Conservation (phyloP, 495 filamentous ascomycete species). For the Echria macrotheca region DNA sequence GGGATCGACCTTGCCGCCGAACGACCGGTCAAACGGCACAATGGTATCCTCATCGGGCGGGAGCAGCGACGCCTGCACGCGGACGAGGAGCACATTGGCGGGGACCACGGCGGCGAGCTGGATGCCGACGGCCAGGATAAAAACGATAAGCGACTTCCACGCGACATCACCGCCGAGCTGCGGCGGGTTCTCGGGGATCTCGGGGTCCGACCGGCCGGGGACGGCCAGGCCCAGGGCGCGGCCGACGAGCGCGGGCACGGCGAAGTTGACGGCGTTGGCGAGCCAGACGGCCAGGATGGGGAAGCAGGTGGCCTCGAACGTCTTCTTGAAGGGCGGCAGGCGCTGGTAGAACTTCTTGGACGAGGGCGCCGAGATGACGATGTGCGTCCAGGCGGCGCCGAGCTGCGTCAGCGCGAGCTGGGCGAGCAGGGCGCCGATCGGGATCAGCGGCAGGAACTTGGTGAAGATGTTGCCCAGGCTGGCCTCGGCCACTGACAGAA, state of each 20-base stretch:
- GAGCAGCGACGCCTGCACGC: conserved; percentile 47
- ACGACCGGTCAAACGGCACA: conserved; percentile 48
- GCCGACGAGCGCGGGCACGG: conserved; percentile 25
- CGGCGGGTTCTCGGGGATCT: conserved; percentile 1
- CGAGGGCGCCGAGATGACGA: conserved; percentile 38
- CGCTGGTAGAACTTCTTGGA: conserved; percentile 36
- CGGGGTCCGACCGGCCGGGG: conserved; percentile 15
- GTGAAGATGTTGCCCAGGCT: conserved; percentile 20
- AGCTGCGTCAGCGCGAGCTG: conserved; percentile 33
- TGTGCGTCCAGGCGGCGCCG: conserved; percentile 39
- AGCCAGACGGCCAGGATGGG: conserved; percentile 33
- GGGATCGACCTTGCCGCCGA: conserved; percentile 44
- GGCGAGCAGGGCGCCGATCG: conserved; percentile 30
- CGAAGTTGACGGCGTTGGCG: conserved; percentile 20
- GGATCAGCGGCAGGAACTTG: conserved; percentile 15
- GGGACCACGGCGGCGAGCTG: conserved; percentile 37
- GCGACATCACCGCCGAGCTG: conserved; percentile 16
- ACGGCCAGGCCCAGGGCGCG: conserved; percentile 24
- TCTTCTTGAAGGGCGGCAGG: conserved; percentile 38
- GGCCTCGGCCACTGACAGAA: conserved; percentile 16
- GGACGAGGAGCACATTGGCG: conserved; percentile 36
- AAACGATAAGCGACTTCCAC: conserved; percentile 31
- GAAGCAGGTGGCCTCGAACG: conserved; percentile 39
- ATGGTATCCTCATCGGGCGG: conserved; percentile 44
- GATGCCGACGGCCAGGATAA: conserved; percentile 21